A percentile compares a stretch with the other conserved stretches of the same genome.
Conservation (phyloP, 2,329 filamentous ascomycete species). For the Cladosporium sp. region DNA sequence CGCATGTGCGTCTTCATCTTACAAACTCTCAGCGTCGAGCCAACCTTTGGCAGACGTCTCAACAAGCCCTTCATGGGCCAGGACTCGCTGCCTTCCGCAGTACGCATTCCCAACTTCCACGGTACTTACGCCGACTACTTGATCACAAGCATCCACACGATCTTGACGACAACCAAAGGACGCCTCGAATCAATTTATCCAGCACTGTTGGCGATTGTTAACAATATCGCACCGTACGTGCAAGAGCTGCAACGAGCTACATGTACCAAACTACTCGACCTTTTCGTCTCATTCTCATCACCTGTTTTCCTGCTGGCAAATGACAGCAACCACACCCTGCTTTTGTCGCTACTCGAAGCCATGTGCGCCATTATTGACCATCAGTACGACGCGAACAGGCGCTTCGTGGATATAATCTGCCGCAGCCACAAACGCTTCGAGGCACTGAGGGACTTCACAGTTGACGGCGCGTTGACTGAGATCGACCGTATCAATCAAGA, state of each 20-base stretch:
- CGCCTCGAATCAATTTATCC: conserved; percentile 90
- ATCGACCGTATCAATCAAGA: conserved; percentile 76
- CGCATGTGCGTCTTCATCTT: conserved; percentile 97
- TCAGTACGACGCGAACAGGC: conserved; percentile 65
- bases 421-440: conserved; percentile 82
- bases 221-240: conserved; percentile 85
- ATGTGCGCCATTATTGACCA: conserved; percentile 90
- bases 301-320: conserved; percentile 90
- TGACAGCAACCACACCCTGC: conserved; percentile 80
- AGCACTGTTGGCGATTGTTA: conserved; percentile 85
- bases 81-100: conserved; percentile 78
- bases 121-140: conserved; percentile 93
- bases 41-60: conserved; percentile 83
- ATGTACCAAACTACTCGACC: conserved; percentile 78
- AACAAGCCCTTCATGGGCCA: conserved; percentile 88
- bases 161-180: conserved; percentile 89
- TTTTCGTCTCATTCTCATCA: conserved; percentile 90
- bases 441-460: conserved; percentile 79
- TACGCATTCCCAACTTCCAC: conserved; percentile 79
- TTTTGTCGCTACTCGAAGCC: conserved; percentile 81
- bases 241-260: conserved; percentile 73
- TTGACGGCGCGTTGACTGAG: conserved; percentile 89
- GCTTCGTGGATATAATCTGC: conserved; percentile 76
- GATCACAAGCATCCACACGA: conserved; percentile 71
- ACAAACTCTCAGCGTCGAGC: conserved; percentile 91